A percentile compares a stretch with the other conserved stretches of the same genome.
Evolutionary conservation across 164 flowering plant genomes (phyloP).

Genomic region (Nymphaea colorata): DNA sequence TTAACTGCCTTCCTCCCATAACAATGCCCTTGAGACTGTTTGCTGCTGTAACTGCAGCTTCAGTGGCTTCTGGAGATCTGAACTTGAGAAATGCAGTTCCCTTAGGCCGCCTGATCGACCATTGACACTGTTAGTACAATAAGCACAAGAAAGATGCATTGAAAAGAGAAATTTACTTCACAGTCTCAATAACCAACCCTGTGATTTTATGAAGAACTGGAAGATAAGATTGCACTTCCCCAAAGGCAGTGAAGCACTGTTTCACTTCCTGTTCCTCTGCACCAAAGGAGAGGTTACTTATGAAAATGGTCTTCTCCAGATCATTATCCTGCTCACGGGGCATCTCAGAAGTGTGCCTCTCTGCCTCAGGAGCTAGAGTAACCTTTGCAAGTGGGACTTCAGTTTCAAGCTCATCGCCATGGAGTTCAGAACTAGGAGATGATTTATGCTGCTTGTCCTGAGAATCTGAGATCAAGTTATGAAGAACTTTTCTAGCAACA

Average conservation of each 20-base stretch:
- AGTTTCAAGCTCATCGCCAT: not conserved
- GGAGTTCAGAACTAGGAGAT: not conserved
- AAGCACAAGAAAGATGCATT: not conserved
- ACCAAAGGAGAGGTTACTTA: constrained; percentile 86
- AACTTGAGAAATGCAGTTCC: constrained; percentile 95
- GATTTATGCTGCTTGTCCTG: constrained; percentile 28
- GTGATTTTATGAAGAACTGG: constrained; percentile 84
- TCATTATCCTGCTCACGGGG: constrained; percentile 25
- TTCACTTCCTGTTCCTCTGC: constrained; percentile 60
- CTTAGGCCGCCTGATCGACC: constrained; percentile 53
- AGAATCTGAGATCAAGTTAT: constrained; percentile 49
- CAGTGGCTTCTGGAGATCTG: constrained; percentile 42
- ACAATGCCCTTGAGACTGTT: constrained; percentile 53
- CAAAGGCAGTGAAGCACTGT: constrained; percentile 67
- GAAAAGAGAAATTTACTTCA: not conserved
- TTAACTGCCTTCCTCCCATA: constrained; percentile 69
- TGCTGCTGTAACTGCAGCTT: constrained; percentile 58
- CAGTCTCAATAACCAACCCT: constrained; percentile 32
- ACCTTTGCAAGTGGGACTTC: constrained; percentile 3
- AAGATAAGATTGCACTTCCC: constrained; percentile 65
- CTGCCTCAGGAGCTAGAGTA: constrained; percentile 10
- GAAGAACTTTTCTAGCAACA: constrained; percentile 59
- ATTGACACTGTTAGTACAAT: not conserved
- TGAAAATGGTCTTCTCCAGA: constrained; percentile 54
- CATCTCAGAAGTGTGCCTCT: constrained; percentile 9